Evolutionary conservation across 768 basidiomycete species (phyloP).

Genomic region (Russula sp.): DNA sequence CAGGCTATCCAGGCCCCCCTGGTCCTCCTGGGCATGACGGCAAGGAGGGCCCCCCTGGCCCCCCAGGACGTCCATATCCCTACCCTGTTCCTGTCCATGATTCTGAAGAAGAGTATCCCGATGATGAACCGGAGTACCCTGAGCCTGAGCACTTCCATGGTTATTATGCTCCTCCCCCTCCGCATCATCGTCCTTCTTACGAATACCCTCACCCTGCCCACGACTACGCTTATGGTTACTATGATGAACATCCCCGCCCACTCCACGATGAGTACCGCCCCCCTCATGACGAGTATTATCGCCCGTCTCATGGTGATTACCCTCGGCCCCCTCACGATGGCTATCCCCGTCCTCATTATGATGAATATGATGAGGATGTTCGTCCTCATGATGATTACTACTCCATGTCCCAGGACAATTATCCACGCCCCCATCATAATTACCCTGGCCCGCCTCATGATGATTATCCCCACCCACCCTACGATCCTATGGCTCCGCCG

Average conservation of each 20-base stretch:
- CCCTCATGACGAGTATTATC: background rate
- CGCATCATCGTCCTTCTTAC: background rate
- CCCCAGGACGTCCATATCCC: background rate
- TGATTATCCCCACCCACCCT: background rate
- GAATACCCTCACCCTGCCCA: background rate
- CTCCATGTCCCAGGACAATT: background rate
- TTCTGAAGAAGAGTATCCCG: background rate
- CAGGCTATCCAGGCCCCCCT: background rate
- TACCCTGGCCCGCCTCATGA: background rate
- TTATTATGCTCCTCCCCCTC: background rate
- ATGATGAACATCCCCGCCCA: background rate
- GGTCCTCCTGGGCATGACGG: slow-evolving; percentile 1
- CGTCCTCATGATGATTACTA: background rate
- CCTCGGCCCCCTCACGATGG: background rate
- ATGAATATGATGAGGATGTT: background rate
- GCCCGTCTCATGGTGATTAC: background rate
- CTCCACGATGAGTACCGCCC: background rate
- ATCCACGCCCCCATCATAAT: background rate
- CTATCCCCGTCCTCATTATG: background rate
- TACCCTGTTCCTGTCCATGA: background rate
- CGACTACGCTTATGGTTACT: background rate
- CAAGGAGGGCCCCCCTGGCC: background rate
- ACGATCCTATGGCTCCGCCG: too few relatives aligned
- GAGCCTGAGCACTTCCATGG: background rate
- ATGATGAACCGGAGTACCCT: background rate